These are phyloP conservation scores for Tylopilus rubrobrunneus DNA, from an alignment of 768 basidiomycete genomes.

Conservation along the genomic window DNA sequence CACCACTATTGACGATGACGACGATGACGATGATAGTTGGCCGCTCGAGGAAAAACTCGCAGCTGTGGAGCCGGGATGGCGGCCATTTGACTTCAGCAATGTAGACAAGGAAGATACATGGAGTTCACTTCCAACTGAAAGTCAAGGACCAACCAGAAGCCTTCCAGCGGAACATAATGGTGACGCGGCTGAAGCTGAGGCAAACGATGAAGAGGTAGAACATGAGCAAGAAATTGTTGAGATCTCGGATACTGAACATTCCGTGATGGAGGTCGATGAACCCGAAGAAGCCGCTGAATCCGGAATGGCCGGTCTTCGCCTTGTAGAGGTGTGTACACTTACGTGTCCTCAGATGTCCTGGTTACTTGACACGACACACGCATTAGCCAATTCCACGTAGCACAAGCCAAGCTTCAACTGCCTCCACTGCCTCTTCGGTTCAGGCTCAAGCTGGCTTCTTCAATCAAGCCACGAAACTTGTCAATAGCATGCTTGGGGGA, in stretches of 20 bases:
- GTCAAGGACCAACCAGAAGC: slow-evolving; percentile 36
- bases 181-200: slow-evolving; percentile 6
- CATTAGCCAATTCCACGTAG: slow-evolving; percentile 31
- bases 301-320: slow-evolving; percentile 35
- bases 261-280: slow-evolving; percentile 29
- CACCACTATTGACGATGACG: slow-evolving; percentile 33
- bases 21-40: slow-evolving; percentile 71
- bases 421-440: slow-evolving; percentile 37
- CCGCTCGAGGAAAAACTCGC: slow-evolving; percentile 64
- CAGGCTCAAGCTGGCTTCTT: slow-evolving; percentile 59
- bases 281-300: slow-evolving; percentile 40
- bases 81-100: slow-evolving; percentile 46
- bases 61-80: slow-evolving; percentile 54
- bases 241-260: slow-evolving; percentile 34
- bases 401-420: slow-evolving; percentile 54
- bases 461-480: slow-evolving; percentile 64
- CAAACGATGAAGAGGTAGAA: slow-evolving; percentile 8
- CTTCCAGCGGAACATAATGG: slow-evolving; percentile 13
- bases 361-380: slow-evolving; percentile 5
- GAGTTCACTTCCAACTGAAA: slow-evolving; percentile 65
- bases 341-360: not conserved
- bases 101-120: slow-evolving; percentile 72
- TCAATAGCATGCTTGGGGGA: slow-evolving; percentile 62
- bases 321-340: slow-evolving; percentile 38
- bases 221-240: slow-evolving; percentile 25